phyloP scores from a whole-genome alignment of 1,139 yeast genomes.

The Blastobotrys raffinosifermentans region DNA sequence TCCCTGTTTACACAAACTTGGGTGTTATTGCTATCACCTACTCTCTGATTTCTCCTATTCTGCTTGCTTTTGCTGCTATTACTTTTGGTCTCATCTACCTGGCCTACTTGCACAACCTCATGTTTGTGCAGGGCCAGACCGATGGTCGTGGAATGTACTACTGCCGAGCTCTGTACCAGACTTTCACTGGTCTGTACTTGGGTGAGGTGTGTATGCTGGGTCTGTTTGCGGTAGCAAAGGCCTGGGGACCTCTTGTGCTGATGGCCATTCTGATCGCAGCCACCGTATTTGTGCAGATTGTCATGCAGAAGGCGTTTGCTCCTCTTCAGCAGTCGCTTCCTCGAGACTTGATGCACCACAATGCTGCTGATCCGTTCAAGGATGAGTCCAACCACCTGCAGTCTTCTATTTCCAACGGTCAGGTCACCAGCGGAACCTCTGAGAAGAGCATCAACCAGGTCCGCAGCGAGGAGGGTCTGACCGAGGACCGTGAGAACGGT shows the following conservation, averaged over 20 bases:
- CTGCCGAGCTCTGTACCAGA: conserved; percentile 82
- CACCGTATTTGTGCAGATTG: conserved; percentile 62
- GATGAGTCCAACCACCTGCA: no score
- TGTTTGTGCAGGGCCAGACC: conserved; percentile 60
- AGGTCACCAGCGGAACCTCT: not conserved
- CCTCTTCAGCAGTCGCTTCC: conserved; percentile 66
- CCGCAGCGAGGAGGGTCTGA: not conserved
- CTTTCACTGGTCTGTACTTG: conserved; percentile 79
- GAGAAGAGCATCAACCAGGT: not conserved
- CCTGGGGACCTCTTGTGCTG: conserved; percentile 89
- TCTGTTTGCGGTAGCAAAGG: conserved; percentile 80
- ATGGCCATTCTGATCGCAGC: conserved; percentile 59
- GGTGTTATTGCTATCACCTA: conserved; percentile 76
- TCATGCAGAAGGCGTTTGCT: conserved; percentile 57
- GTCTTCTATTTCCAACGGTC: conserved; percentile 5
- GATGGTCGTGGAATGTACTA: conserved; percentile 83
- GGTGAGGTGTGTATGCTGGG: conserved; percentile 84
- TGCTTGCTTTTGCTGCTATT: conserved; percentile 61
- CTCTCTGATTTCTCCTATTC: conserved; percentile 74
- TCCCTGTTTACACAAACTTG: conserved; percentile 79
- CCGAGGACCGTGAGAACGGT: conserved; percentile 1
- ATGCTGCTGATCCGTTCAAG: conserved; percentile 7
- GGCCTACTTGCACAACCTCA: conserved; percentile 74
- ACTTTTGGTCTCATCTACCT: conserved; percentile 69
- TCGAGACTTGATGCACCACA: conserved; percentile 34